These are phyloP conservation scores for Tulasnella sp. DNA, from an alignment of 768 basidiomycete species.

Conservation along the genomic window DNA sequence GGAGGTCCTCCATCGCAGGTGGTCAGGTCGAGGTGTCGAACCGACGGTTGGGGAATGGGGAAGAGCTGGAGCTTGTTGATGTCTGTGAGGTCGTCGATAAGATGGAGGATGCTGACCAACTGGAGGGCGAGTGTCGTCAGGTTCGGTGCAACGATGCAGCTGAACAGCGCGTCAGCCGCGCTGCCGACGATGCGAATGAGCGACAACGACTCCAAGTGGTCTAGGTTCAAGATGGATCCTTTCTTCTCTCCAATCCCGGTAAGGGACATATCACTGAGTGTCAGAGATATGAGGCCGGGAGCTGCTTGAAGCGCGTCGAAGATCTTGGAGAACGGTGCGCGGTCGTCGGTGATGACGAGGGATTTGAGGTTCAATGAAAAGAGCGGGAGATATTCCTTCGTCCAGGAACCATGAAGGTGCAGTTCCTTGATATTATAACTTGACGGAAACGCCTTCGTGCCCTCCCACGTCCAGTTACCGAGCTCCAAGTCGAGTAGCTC, in stretches of 20 bases:
- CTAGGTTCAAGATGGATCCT: background rate
- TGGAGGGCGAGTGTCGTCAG: background rate
- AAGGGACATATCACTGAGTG: background rate
- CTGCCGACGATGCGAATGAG: background rate
- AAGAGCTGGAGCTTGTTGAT: background rate
- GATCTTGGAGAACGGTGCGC: background rate
- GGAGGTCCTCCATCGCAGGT: background rate
- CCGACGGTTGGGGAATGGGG: background rate
- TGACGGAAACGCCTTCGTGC: background rate
- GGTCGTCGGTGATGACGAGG: background rate
- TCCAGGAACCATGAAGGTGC: background rate
- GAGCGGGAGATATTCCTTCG: background rate
- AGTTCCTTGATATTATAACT: background rate
- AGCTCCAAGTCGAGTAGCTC: background rate
- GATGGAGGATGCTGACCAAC: background rate
- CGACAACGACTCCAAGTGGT: background rate
- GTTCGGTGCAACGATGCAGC: background rate
- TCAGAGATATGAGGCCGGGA: background rate
- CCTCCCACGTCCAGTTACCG: background rate
- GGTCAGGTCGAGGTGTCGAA: background rate
- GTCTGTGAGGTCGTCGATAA: background rate
- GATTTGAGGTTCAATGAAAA: background rate
- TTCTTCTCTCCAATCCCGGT: background rate
- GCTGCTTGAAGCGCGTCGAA: background rate
- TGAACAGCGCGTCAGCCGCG: background rate